Evolutionary conservation across 2,329 filamentous ascomycete genomes (phyloP).

Genomic region (Clarireedia homoeocarpa): DNA sequence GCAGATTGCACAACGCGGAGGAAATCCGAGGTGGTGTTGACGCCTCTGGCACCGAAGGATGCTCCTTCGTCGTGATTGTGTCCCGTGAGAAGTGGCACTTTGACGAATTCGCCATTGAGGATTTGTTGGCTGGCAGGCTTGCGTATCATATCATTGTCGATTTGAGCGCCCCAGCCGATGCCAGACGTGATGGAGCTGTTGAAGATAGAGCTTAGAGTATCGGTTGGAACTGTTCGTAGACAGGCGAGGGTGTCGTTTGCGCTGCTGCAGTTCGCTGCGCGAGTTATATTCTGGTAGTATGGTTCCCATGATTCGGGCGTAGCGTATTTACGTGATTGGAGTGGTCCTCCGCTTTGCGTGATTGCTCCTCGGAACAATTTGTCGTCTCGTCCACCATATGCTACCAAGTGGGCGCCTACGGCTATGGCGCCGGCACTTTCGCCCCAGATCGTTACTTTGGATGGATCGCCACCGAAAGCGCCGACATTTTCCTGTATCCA

Average conservation of each 20-base stretch:
- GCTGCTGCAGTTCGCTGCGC: conserved; percentile 24
- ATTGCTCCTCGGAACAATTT: conserved; percentile 46
- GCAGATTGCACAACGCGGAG: background rate
- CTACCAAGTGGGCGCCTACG: conserved; percentile 38
- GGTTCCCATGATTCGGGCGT: background rate
- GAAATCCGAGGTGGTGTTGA: conserved; percentile 49
- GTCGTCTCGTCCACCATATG: conserved; percentile 43
- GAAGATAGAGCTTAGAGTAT: conserved; percentile 36
- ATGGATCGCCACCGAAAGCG: conserved; percentile 34
- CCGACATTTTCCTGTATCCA: conserved; percentile 39
- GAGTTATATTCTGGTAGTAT: conserved; percentile 26
- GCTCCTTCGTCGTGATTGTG: conserved; percentile 60
- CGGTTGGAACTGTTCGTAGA: conserved; percentile 32
- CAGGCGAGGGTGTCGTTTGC: conserved; percentile 15
- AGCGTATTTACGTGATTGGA: background rate
- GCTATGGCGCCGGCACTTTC: conserved; percentile 36
- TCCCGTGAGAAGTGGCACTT: conserved; percentile 55
- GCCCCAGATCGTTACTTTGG: conserved; percentile 36
- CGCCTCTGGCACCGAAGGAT: conserved; percentile 42
- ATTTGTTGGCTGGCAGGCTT: conserved; percentile 46
- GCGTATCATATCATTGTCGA: conserved; percentile 50
- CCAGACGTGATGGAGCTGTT: conserved; percentile 32
- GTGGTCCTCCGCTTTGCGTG: conserved; percentile 38
- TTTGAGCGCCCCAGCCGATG: conserved; percentile 33
- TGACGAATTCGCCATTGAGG: conserved; percentile 49